Percentiles rank a stretch among this genome's conserved stretches.
phyloP scores from a whole-genome alignment of 2,329 filamentous ascomycete genomes.

The Fusarium longipes region DNA sequence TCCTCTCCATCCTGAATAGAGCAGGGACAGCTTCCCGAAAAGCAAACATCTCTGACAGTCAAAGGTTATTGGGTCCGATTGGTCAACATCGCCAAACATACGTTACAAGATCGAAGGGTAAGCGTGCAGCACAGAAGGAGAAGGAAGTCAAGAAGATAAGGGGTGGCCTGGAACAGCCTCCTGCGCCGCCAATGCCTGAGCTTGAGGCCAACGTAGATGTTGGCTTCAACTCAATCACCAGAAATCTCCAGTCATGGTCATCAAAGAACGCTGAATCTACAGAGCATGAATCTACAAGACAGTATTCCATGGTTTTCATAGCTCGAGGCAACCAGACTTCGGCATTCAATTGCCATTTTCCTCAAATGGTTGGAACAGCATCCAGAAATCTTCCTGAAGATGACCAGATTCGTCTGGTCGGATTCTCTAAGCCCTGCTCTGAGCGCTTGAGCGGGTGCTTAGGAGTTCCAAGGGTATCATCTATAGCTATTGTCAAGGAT shows the following conservation, averaged over 20 bases:
- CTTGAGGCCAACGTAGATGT: conserved; percentile 69
- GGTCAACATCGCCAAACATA: conserved; percentile 69
- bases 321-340: conserved; percentile 67
- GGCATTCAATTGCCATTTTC: conserved; percentile 69
- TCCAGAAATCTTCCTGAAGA: conserved; percentile 55
- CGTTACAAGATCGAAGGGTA: conserved; percentile 69
- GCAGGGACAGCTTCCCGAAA: neutral
- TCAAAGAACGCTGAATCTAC: neutral
- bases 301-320: conserved; percentile 68
- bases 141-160: conserved; percentile 50
- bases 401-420: conserved; percentile 66
- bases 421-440: conserved; percentile 70
- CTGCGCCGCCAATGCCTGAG: conserved; percentile 58
- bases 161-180: conserved; percentile 40
- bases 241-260: conserved; percentile 63
- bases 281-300: conserved; percentile 1
- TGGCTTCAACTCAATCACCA: conserved; percentile 72
- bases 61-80: conserved; percentile 71
- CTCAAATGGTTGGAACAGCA: conserved; percentile 64
- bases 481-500: conserved; percentile 67
- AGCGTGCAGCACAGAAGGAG: conserved; percentile 64
- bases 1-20: neutral
- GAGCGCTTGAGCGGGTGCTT: conserved; percentile 67
- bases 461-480: conserved; percentile 72
- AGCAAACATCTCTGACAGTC: conserved; percentile 4